Base-by-base conservation (phyloP, 2,329 filamentous ascomycete genomes). In the Sarocladiaceae sp. region DNA sequence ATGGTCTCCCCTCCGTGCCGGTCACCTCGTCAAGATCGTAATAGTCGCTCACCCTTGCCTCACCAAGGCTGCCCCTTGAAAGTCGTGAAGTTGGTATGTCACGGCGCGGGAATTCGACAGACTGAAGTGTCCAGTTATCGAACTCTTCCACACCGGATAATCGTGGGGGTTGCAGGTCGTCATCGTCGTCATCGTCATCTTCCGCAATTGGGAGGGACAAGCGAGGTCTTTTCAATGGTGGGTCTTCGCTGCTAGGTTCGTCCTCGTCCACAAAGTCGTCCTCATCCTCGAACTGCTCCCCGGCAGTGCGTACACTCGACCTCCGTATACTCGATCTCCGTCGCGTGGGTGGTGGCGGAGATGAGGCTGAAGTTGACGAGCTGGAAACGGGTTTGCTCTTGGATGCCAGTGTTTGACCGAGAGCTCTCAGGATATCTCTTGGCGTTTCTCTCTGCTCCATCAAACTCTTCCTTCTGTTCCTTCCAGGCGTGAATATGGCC, bases 401-500 rank as follows among this genome's bases (percentile, higher is more conserved):
- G 1, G 73, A 70, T 11, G 78, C 79, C 33, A 82, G 60, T 5
- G 70, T 64, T 41, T 70, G 67, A 45, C 75, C 74, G 20, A 84
- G 67, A 46, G 71, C 69, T 43, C 76, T 69, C 35, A 82, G 55
- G 18, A 73, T 55, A 47, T 73, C 72, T 53, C 73, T 66, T 2
- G 77, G 74, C 4, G 75, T 76, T 56, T 80, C 75, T 48, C 76
- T 65, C 53, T 74, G 69, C 48, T 73, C 71, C 51, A 73, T 71
- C 42, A 74, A 55, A 55, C 78, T 82, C 52, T 71, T 72, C n/a
- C 80, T 69, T 16, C 74, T 70, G 44, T 72, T 71, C 49, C 73
- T 73, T 15, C 76, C 78, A 0, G 80, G 80, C 0, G 80, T 83
- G 49, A 80, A 71, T 39, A 79, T 65, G 37, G 76, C 76, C 3